phyloP scores from a whole-genome alignment of 768 basidiomycete species.

The Ramaria sp. region DNA sequence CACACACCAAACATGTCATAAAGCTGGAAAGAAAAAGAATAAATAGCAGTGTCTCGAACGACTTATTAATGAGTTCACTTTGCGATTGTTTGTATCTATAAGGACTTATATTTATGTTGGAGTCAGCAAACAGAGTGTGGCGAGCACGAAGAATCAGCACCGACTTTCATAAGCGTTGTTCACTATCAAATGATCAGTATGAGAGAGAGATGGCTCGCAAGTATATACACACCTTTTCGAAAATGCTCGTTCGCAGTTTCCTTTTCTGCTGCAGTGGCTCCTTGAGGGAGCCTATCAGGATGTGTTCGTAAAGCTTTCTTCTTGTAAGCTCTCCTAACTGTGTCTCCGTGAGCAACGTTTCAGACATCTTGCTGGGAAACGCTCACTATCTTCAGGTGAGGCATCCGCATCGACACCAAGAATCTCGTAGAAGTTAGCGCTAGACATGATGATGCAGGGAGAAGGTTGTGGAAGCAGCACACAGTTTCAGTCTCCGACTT shows the following conservation, averaged over 20 bases:
- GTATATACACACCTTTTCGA: conserved; percentile 35
- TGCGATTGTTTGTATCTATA: conserved; percentile 42
- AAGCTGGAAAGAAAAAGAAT: conserved; percentile 23
- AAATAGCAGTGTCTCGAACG: background rate
- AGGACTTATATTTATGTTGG: conserved; percentile 50
- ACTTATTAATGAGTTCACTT: conserved; percentile 25
- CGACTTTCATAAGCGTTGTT: conserved; percentile 16
- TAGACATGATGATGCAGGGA: background rate
- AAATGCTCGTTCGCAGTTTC: conserved; percentile 46
- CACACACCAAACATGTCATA: conserved; percentile 68
- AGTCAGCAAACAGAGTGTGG: conserved; percentile 30
- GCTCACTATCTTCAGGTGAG: conserved; percentile 52
- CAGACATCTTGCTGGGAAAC: background rate
- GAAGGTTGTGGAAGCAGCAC: no score
- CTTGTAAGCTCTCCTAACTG: conserved; percentile 62
- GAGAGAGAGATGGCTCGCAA: background rate
- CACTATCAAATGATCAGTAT: background rate
- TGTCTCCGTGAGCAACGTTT: background rate
- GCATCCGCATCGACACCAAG: conserved; percentile 46
- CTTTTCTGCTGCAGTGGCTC: conserved; percentile 39
- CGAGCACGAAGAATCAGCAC: conserved; percentile 9
- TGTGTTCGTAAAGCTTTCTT: conserved; percentile 60
- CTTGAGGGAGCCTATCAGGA: conserved; percentile 56
- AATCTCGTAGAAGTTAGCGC: conserved; percentile 45
- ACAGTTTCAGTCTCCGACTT: background rate